phyloP scores from a whole-genome alignment of 169 alveolate genomes.

The Perkinsus olseni region DNA sequence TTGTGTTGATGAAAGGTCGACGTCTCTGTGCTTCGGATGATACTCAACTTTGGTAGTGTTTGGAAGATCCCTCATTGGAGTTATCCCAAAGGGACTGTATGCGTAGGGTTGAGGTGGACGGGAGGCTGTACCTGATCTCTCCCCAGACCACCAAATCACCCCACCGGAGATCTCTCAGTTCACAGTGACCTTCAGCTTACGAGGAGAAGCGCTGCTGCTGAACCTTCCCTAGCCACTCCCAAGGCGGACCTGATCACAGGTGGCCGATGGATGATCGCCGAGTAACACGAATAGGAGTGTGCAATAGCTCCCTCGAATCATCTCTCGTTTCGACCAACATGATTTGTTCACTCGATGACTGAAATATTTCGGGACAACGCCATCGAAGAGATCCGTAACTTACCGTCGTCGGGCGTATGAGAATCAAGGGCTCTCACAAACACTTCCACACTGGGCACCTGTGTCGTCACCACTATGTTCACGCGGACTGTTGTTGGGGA shows the following conservation, averaged over 20 bases:
- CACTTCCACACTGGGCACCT: not conserved
- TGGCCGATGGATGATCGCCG: too few species aligned
- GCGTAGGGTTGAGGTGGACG: not conserved
- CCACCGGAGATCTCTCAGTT: too few species aligned
- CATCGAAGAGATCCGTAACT: too few species aligned
- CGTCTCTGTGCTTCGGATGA: not conserved
- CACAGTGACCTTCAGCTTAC: too few species aligned
- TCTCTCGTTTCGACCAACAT: too few species aligned
- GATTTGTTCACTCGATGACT: too few species aligned
- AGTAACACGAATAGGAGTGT: too few species aligned
- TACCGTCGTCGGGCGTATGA: too few species aligned
- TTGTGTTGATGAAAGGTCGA: not conserved
- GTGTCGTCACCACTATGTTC: not conserved
- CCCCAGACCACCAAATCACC: too few species aligned
- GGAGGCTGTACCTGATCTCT: not conserved
- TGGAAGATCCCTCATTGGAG: not conserved
- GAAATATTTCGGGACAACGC: too few species aligned
- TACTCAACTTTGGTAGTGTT: not conserved
- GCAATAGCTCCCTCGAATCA: too few species aligned
- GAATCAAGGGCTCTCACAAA: not conserved
- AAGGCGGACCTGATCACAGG: not conserved
- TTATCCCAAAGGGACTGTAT: not conserved
- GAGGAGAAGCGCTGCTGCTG: not conserved
- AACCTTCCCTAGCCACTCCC: not conserved
- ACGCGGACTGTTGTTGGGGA: not conserved